phyloP scores from a whole-genome alignment of 192 early-diverging fungal species.

The Backusella parvicylindrica region DNA sequence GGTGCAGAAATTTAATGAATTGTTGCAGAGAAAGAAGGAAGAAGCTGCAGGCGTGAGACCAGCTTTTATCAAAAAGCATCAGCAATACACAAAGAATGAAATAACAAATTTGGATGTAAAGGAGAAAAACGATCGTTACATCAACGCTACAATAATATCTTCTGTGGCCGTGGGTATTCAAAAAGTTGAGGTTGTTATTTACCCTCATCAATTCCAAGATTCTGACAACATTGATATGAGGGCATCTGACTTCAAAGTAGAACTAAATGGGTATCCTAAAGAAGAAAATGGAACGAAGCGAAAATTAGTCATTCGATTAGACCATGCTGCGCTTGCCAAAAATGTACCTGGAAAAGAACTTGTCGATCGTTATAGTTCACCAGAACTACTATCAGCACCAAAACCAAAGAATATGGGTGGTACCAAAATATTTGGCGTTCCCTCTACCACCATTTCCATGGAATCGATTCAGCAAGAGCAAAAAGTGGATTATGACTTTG shows the following conservation, averaged over 20 bases:
- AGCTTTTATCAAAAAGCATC: not conserved
- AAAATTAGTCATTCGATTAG: slow-evolving; percentile 25
- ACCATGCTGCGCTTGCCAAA: slow-evolving; percentile 31
- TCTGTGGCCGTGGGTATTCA: not conserved
- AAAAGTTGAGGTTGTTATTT: slow-evolving; percentile 34
- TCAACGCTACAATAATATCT: not conserved
- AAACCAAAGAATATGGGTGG: slow-evolving; percentile 13
- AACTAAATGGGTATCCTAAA: slow-evolving; percentile 4
- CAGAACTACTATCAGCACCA: not conserved
- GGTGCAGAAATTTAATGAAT: slow-evolving; percentile 35
- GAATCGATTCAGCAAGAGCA: slow-evolving; percentile 22
- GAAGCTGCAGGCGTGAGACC: slow-evolving; percentile 20
- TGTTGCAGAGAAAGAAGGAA: slow-evolving; percentile 54
- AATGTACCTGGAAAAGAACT: slow-evolving; percentile 27
- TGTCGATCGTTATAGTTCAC: not conserved
- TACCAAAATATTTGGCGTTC: slow-evolving; percentile 39
- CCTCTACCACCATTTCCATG: slow-evolving; percentile 39
- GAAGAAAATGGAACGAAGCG: slow-evolving; percentile 1
- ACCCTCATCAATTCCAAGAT: slow-evolving; percentile 43
- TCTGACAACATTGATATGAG: slow-evolving; percentile 38
- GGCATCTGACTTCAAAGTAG: slow-evolving; percentile 17
- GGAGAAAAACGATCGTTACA: not conserved
- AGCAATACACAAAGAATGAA: not conserved
- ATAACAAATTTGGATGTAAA: not conserved
- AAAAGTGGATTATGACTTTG: slow-evolving; percentile 32